phyloP scores from a whole-genome alignment of 192 early-diverging fungal genomes.

The Dissophora globulifera region DNA sequence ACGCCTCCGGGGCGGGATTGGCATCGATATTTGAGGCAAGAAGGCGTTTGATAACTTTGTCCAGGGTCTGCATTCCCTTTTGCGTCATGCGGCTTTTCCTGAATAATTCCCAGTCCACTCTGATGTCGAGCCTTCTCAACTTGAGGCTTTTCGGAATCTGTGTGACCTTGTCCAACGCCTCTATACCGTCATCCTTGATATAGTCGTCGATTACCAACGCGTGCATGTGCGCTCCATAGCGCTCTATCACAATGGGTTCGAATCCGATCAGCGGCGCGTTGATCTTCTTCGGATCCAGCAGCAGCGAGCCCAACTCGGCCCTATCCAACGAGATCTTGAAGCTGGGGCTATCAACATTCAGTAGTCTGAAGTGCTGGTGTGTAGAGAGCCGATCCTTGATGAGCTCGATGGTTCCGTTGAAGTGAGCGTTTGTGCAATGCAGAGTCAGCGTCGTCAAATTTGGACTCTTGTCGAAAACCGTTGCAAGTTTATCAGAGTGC shows the following conservation, averaged over 20 bases:
- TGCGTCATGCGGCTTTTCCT: neutral
- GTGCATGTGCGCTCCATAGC: neutral
- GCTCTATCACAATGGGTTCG: neutral
- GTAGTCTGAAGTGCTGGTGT: neutral
- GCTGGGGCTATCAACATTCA: conserved; percentile 3
- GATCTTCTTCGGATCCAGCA: neutral
- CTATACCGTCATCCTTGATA: conserved; percentile 3
- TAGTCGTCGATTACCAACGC: neutral
- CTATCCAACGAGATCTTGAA: conserved; percentile 16
- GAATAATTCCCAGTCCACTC: neutral
- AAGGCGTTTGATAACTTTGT: neutral
- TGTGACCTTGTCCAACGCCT: neutral
- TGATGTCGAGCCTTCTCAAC: neutral
- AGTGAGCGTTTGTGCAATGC: neutral
- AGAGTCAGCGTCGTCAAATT: neutral
- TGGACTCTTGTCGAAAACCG: conserved; percentile 2
- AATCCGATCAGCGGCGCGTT: neutral
- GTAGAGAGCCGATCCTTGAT: neutral
- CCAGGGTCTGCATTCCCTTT: neutral
- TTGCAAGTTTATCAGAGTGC: conserved; percentile 1
- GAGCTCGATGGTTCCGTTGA: conserved; percentile 9
- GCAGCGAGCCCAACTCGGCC: neutral
- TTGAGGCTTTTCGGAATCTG: neutral
- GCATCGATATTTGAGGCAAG: no score
- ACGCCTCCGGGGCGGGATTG: no score